phyloP scores from a whole-genome alignment of 2,329 filamentous ascomycete species.

The Phyllosticta citribraziliensis region DNA sequence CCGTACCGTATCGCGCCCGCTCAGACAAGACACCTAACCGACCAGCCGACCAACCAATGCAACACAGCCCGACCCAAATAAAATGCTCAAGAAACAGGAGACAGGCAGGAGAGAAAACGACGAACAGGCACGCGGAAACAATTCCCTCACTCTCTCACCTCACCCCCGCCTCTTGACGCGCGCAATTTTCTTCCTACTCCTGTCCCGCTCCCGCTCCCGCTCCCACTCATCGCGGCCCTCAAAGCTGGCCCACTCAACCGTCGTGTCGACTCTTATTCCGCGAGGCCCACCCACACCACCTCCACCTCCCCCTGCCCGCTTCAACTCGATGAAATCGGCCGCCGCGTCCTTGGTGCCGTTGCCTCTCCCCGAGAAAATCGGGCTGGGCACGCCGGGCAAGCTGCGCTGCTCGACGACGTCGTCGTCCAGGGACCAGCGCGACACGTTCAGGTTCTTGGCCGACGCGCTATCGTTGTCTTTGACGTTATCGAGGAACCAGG shows the following conservation, averaged over 20 bases:
- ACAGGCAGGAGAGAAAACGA: too few relatives aligned
- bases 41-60: too few relatives aligned
- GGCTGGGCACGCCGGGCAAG: not conserved
- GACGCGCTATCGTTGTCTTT: not conserved
- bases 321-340: not conserved
- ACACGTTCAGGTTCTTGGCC: not conserved
- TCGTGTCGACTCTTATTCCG: not conserved
- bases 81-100: too few relatives aligned
- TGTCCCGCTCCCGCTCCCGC: not conserved
- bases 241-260: not conserved
- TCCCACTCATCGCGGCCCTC: not conserved
- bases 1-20: too few relatives aligned
- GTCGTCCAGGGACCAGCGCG: not conserved
- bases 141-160: not conserved
- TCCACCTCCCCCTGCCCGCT: not conserved
- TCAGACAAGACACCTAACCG: too few relatives aligned
- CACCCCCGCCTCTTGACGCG: not conserved
- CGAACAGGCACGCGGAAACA: too few relatives aligned
- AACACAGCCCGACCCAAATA: too few relatives aligned
- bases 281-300: not conserved
- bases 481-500: not conserved
- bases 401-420: not conserved
- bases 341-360: too few relatives aligned
- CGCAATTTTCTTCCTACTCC: not conserved
- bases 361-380: not conserved